These are phyloP conservation scores for Saccharomycopsis oosterbeekiorum DNA, from an alignment of 805 yeast genomes.

Conservation along the genomic window DNA sequence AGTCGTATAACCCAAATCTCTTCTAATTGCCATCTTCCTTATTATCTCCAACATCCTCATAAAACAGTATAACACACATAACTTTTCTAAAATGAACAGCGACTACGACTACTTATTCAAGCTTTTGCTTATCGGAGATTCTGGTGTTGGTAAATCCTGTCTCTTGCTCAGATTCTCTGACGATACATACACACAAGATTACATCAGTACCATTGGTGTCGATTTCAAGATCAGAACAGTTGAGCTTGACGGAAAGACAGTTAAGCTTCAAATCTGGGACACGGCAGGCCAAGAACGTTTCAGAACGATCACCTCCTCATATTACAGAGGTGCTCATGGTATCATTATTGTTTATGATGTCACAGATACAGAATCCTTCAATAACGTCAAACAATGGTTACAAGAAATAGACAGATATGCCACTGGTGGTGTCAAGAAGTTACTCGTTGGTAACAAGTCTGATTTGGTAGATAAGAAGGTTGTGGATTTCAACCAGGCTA, in stretches of 20 bases:
- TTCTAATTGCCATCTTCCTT: neutral
- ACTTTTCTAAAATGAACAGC: conserved; percentile 48
- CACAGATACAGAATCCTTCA: conserved; percentile 93
- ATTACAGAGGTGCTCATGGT: conserved; percentile 97
- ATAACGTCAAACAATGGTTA: conserved; percentile 96
- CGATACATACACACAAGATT: conserved; percentile 93
- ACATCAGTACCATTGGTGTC: conserved; percentile 95
- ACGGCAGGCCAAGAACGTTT: conserved; percentile 97
- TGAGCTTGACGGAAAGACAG: conserved; percentile 84
- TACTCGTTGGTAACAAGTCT: conserved; percentile 93
- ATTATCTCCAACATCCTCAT: neutral
- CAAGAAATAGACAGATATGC: conserved; percentile 98
- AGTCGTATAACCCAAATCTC: neutral
- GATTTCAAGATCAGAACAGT: conserved; percentile 96
- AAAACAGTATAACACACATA: neutral
- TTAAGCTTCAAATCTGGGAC: conserved; percentile 94
- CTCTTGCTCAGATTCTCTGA: conserved; percentile 91
- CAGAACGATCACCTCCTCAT: conserved; percentile 89
- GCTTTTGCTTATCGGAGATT: conserved; percentile 90
- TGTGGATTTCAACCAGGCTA: conserved; percentile 91
- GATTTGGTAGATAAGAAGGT: conserved; percentile 90
- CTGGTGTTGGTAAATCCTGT: conserved; percentile 98
- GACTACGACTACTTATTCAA: conserved; percentile 98
- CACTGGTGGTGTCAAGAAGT: conserved; percentile 92
- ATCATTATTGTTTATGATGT: conserved; percentile 96